These are phyloP conservation scores for Wickerhamomyces rabaulensis DNA, from an alignment of 805 yeast genomes.

Conservation along the genomic window DNA sequence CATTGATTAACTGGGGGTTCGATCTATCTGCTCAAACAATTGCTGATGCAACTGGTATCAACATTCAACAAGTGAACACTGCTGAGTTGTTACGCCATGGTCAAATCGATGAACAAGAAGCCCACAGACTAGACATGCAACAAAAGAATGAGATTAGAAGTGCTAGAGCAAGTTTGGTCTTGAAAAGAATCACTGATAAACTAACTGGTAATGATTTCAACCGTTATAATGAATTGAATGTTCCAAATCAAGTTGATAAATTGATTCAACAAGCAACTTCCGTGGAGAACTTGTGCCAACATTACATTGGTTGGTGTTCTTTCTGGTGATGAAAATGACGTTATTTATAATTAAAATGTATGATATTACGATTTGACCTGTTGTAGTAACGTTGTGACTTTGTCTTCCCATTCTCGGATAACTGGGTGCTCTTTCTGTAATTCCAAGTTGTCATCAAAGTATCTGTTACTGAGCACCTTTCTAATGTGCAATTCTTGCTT, in stretches of 20 bases:
- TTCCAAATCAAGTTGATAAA: constrained; percentile 88
- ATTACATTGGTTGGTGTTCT: constrained; percentile 98
- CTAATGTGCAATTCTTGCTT: constrained; percentile 50
- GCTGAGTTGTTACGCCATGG: constrained; percentile 66
- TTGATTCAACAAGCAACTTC: constrained; percentile 94
- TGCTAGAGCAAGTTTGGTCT: constrained; percentile 85
- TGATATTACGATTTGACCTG: not conserved
- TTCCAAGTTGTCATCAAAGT: constrained; percentile 43
- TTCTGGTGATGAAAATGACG: constrained; percentile 68
- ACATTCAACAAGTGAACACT: constrained; percentile 63
- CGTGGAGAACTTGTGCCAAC: constrained; percentile 93
- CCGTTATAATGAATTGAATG: constrained; percentile 62
- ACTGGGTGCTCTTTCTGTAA: constrained; percentile 25
- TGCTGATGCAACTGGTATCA: constrained; percentile 67
- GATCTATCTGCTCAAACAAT: constrained; percentile 82
- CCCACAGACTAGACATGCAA: constrained; percentile 60
- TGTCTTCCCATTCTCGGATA: constrained; percentile 40
- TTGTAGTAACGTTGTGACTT: constrained; percentile 6
- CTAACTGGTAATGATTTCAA: constrained; percentile 91
- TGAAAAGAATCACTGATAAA: constrained; percentile 87
- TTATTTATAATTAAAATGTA: not conserved
- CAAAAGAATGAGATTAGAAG: constrained; percentile 70
- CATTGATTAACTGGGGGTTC: constrained; percentile 97
- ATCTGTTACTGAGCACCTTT: constrained; percentile 47
- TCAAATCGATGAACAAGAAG: constrained; percentile 73